A percentile compares a stretch with the other conserved stretches of the same genome.
phyloP scores from a whole-genome alignment of 805 yeast genomes.

The Saccharomycopsis synnaedendra region DNA sequence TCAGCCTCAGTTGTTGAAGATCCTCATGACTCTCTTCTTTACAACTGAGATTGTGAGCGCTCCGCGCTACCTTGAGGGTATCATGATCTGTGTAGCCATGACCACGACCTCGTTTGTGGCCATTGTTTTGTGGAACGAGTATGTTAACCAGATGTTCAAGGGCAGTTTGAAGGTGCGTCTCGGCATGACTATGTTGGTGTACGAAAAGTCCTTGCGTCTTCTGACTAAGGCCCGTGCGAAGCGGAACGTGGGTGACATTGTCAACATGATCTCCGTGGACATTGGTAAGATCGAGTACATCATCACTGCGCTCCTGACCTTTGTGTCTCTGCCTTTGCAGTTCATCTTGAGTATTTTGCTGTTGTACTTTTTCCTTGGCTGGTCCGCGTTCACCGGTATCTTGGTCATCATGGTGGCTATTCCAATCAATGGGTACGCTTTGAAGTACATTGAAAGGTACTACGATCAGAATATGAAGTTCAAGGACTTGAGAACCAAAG shows the following conservation, averaged over 20 bases:
- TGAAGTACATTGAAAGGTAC: conserved; percentile 32
- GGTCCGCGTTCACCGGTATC: conserved; percentile 48
- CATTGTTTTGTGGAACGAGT: conserved; percentile 59
- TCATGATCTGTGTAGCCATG: conserved; percentile 51
- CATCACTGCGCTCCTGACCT: conserved; percentile 38
- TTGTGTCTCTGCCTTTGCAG: conserved; percentile 50
- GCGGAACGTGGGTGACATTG: conserved; percentile 65
- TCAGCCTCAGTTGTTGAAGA: conserved; percentile 47
- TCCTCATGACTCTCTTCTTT: conserved; percentile 36
- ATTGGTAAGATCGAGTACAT: conserved; percentile 52
- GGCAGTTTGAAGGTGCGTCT: conserved; percentile 52
- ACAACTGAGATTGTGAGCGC: conserved; percentile 16
- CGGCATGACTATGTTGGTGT: conserved; percentile 55
- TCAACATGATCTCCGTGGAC: conserved; percentile 73
- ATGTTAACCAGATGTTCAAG: conserved; percentile 43
- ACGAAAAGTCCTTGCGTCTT: conserved; percentile 57
- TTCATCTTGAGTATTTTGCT: conserved; percentile 42
- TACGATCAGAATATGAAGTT: conserved; percentile 48
- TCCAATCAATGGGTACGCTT: conserved; percentile 42
- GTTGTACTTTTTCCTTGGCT: conserved; percentile 43
- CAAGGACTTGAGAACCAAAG: conserved; percentile 48
- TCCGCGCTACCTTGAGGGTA: conserved; percentile 47
- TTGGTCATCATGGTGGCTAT: conserved; percentile 40
- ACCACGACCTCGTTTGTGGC: conserved; percentile 49
- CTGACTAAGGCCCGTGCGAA: conserved; percentile 53